Base-by-base conservation (phyloP, 345 rosid species). In the Populus alba region DNA sequence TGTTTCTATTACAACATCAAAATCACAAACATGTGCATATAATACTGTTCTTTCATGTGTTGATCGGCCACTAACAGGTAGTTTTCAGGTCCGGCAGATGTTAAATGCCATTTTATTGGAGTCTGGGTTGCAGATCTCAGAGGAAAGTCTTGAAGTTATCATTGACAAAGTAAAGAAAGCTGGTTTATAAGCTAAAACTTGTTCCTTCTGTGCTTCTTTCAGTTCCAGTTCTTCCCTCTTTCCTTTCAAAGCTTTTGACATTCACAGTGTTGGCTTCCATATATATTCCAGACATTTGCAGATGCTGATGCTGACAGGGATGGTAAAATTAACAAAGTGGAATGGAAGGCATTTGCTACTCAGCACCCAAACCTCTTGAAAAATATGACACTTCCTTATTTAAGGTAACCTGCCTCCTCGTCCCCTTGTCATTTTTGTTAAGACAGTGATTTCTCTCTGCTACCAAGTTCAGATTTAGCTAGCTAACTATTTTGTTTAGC, bases 381-480 rank as follows among this genome's bases (percentile, higher is more conserved):
- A 88, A 88, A 89, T 79, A 91, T 91, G 97, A 92, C 94, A 59
- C 91, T 92, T 72, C 92, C 92, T 74, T 87, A 82, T 8, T 78
- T 92, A 33, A 90, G 80, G 97, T 92, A 84, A 35, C 37, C 8
- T 61, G 8, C 69, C 10, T 74, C 68, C 41, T 31, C 41, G 0
- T 5, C 15, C 27, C 61, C 29, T 49, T 53, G n/a, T 53, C 16
- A 9, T 49, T 51, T 31, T 29, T 33, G 45, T 35, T 8, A 27
- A n/a, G 23, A 5, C 66, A 22, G 0, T 0, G 66, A 25, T 61
- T 61, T 61, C 29, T n/a, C 51, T 9, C 3, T n/a, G 27, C 6
- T 35, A 18, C n/a, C 39, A 47, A 15, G 51, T 15, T 39, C 9
- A 39, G 7, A 7, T 6, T 39, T 39, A 6, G 43, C 43, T 39